These are phyloP conservation scores for Xylaria polymorpha DNA, from an alignment of 2,329 filamentous ascomycete species.

Conservation along the genomic window DNA sequence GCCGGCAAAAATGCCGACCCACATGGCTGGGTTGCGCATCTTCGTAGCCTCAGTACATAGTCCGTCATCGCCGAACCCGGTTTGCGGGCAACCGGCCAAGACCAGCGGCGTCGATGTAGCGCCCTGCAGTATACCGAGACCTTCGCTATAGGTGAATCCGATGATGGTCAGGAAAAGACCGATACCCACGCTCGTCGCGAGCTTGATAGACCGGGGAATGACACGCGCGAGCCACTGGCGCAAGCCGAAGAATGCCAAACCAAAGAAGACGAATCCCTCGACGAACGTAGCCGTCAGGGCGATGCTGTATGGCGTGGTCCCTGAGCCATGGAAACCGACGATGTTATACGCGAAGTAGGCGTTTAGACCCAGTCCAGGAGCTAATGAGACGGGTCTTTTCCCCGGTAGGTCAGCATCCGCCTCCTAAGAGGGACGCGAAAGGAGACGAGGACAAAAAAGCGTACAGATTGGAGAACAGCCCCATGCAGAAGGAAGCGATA, in stretches of 20 bases:
- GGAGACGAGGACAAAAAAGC: conserved; percentile 41
- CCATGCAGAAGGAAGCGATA: conserved; percentile 84
- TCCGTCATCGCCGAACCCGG: conserved; percentile 57
- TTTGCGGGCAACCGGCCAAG: conserved; percentile 75
- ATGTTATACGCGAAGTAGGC: conserved; percentile 83
- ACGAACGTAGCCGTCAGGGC: conserved; percentile 89
- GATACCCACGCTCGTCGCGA: conserved; percentile 87
- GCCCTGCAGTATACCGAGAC: conserved; percentile 82
- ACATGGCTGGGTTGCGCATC: conserved; percentile 87
- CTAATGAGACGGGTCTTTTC: conserved; percentile 71
- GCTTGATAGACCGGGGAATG: conserved; percentile 86
- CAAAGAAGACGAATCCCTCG: conserved; percentile 87
- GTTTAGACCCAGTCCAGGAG: conserved; percentile 84
- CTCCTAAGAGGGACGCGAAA: conserved; percentile 20
- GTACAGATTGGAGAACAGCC: conserved; percentile 80
- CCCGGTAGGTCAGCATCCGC: conserved; percentile 31
- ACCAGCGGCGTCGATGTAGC: conserved; percentile 75
- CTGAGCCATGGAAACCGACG: conserved; percentile 80
- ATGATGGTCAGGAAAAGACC: conserved; percentile 84
- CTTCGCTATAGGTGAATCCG: conserved; percentile 81
- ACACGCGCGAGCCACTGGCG: conserved; percentile 89
- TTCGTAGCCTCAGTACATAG: conserved; percentile 72
- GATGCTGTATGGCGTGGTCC: conserved; percentile 77
- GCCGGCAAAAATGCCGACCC: conserved; percentile 89
- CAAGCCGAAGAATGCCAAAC: conserved; percentile 80